phyloP scores from a whole-genome alignment of 805 yeast genomes.

The Candida nanaspora region DNA sequence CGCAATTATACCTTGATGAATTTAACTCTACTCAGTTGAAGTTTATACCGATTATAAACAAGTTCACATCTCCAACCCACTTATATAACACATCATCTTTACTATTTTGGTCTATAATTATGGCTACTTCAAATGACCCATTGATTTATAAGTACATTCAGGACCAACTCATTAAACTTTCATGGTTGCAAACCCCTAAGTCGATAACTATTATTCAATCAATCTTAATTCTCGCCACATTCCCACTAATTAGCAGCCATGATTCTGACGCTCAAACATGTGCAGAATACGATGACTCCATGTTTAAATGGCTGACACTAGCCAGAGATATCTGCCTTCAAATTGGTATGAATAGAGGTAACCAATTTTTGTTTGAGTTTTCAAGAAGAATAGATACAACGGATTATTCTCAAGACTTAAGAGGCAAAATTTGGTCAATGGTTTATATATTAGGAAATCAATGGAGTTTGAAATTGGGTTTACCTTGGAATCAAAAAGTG shows the following conservation, averaged over 20 bases:
- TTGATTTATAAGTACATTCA: conserved; percentile 12
- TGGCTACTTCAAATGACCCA: conserved; percentile 11
- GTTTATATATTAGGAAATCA: conserved; percentile 20
- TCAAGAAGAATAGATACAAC: conserved; percentile 10
- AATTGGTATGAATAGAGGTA: conserved; percentile 13
- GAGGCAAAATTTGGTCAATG: conserved; percentile 20
- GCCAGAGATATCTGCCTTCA: conserved; percentile 16
- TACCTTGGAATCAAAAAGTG: conserved; percentile 14
- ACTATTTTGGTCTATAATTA: conserved; percentile 26
- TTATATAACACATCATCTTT: conserved; percentile 15
- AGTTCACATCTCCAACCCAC: conserved; percentile 13
- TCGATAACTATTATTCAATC: conserved; percentile 15
- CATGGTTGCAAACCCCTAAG: conserved; percentile 11
- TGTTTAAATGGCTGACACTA: conserved; percentile 17
- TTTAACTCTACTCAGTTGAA: conserved; percentile 17
- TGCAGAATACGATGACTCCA: conserved; percentile 11
- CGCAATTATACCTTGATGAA: conserved; percentile 1
- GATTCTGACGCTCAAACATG: conserved; percentile 5
- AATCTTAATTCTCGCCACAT: conserved; percentile 18
- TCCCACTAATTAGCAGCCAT: conserved; percentile 11
- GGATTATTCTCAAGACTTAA: conserved; percentile 7
- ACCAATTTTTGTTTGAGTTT: conserved; percentile 10
- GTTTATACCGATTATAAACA: conserved; percentile 18
- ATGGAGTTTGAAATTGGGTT: conserved; percentile 18
- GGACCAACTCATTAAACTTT: conserved; percentile 8